A percentile compares a stretch with the other conserved stretches of the same genome.
Evolutionary conservation across 2,329 filamentous ascomycete genomes (phyloP).

Genomic region (Curvularia lunata): DNA sequence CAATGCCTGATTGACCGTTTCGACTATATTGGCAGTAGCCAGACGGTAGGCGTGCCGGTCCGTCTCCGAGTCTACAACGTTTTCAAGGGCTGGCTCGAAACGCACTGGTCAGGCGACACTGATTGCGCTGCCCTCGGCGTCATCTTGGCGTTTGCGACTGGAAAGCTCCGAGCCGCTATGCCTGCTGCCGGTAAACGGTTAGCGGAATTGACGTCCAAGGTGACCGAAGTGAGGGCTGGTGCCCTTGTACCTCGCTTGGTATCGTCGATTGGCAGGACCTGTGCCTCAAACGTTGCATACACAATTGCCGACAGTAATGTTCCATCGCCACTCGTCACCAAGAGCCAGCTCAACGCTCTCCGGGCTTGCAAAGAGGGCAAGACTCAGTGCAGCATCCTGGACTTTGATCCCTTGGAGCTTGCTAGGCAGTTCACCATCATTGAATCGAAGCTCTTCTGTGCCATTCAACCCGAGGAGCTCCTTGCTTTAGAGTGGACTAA

Average conservation of each 20-base stretch:
- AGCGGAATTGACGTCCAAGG: slow-evolving; percentile 77
- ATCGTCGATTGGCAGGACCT: slow-evolving; percentile 88
- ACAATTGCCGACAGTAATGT: slow-evolving; percentile 73
- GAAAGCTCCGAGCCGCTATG: slow-evolving; percentile 70
- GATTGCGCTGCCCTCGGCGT: slow-evolving; percentile 77
- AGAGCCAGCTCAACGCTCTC: slow-evolving; percentile 76
- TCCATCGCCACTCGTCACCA: slow-evolving; percentile 73
- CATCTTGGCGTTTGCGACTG: slow-evolving; percentile 81
- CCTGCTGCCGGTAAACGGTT: slow-evolving; percentile 82
- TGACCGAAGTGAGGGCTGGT: slow-evolving; percentile 70
- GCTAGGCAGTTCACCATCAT: slow-evolving; percentile 92
- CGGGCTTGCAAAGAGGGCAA: slow-evolving; percentile 76
- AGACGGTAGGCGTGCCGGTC: slow-evolving; percentile 77
- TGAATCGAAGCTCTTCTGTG: slow-evolving; percentile 88
- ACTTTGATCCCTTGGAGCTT: slow-evolving; percentile 90
- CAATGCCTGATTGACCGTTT: slow-evolving; percentile 88
- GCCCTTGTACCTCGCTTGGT: slow-evolving; percentile 81
- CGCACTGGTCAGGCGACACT: slow-evolving; percentile 85
- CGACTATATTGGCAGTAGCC: slow-evolving; percentile 83
- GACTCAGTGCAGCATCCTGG: slow-evolving; percentile 74
- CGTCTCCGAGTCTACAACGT: slow-evolving; percentile 92
- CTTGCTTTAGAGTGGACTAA: slow-evolving; percentile 94
- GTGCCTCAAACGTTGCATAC: slow-evolving; percentile 73
- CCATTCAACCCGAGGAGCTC: slow-evolving; percentile 89
- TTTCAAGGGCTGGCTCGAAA: slow-evolving; percentile 97